These are phyloP conservation scores for Pseudozyma hubeiensis DNA, from an alignment of 1,284 basidiomycete genomes.

Conservation along the genomic window DNA sequence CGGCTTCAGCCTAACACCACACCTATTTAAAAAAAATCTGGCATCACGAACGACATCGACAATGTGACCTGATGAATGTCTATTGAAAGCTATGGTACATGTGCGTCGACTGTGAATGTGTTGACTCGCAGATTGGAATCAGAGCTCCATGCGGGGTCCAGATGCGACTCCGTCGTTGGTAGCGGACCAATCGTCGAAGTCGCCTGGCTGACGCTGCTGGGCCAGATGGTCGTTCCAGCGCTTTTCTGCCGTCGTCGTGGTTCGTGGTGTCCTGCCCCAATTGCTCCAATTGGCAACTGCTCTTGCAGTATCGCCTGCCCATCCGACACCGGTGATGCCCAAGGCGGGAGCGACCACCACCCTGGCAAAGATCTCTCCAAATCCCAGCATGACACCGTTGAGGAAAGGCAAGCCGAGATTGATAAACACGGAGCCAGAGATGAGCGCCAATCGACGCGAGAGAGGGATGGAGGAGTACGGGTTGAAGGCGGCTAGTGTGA, in stretches of 20 bases:
- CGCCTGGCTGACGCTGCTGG: conserved; percentile 20
- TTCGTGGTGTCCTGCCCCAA: conserved; percentile 10
- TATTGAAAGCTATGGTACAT: neutral
- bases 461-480: conserved; percentile 47
- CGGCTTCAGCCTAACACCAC: neutral
- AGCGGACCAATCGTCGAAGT: conserved; percentile 43
- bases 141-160: conserved; percentile 22
- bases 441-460: conserved; percentile 53
- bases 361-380: conserved; percentile 96
- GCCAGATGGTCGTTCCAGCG: neutral
- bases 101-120: too few relatives aligned
- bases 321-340: conserved; percentile 48
- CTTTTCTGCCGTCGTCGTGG: conserved; percentile 2
- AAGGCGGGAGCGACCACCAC: conserved; percentile 75
- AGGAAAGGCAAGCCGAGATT: conserved; percentile 93
- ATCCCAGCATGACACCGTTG: conserved; percentile 97
- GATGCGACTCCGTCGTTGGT: conserved; percentile 7
- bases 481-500: conserved; percentile 59
- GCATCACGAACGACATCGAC: too few relatives aligned
- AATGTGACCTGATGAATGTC: too few relatives aligned
- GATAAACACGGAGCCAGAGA: conserved; percentile 86
- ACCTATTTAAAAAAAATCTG: too few relatives aligned
- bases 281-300: conserved; percentile 37
- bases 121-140: neutral
- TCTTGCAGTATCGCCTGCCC: conserved; percentile 38